Base-by-base conservation (phyloP, 2,329 filamentous ascomycete genomes). In the Hymenoscyphus infarciens region DNA sequence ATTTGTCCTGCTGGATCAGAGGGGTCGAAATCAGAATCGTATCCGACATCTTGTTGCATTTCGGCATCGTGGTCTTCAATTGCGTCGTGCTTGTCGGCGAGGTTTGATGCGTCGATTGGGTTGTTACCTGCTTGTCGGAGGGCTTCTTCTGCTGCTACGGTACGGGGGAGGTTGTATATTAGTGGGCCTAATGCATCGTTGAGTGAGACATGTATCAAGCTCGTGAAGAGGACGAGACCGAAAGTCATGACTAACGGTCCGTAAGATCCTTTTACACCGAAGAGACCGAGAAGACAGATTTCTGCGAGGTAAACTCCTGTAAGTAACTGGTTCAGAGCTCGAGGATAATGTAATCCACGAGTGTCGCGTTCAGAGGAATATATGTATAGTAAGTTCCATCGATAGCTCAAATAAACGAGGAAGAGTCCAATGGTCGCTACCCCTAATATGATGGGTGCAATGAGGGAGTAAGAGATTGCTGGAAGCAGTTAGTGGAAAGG, bases 301-400 rank as follows among this genome's bases (percentile, higher is more conserved):
- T 87, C 82, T 1, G 83, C 79, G 39, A 89, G 77, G 71, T 90
- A 89, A 64, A 87, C 77, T 45, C 87, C 86, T 8, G 84, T 83
- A 16, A 87, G 81, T 31, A 86, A 78, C 49, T 89, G 86, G 69
- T 87, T 83, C 38, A 89, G 76, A 7, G 83, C 86, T 35, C 84
- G 83, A 2, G 84, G 81, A 70, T 88, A 89, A 68, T 81, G 77
- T n/a, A 85, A 81, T 33, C 87, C 87, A 71, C 88, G 86, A 19
- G 84, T 87, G 69, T 89, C 86, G 63, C 87, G 82, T 60, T 82
- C 77, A 8, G 82, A 79, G 64, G 86, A 83, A 58, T 82, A 83
- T 31, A 88, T 84, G 73, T 84, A 89, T 16, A 89, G 76, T 56
- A 89, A 72, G 73, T 88, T 87, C 77, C 89, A 89, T 22, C 83